A percentile compares a stretch with the other conserved stretches of the same genome.
Conservation (phyloP, 2,329 filamentous ascomycete genomes). For the Exophiala mesophila region DNA sequence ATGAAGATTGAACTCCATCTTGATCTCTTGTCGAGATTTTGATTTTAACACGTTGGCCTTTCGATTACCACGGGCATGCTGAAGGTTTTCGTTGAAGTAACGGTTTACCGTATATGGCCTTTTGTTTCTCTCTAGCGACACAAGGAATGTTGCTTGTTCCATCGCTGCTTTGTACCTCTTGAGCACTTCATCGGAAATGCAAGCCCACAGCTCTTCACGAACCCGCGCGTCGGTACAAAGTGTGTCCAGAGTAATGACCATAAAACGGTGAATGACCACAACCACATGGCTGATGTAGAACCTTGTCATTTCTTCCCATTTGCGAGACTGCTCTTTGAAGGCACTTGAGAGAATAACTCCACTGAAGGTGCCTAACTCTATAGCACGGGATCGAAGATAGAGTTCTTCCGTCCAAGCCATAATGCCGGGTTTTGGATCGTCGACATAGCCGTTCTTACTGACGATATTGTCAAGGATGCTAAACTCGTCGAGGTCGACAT, state of each 20-base stretch:
- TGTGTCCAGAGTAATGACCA: conserved; percentile 38
- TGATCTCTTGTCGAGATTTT: no score
- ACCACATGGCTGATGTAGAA: conserved; percentile 41
- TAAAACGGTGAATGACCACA: conserved; percentile 50
- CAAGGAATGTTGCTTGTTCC: conserved; percentile 47
- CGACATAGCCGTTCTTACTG: no score
- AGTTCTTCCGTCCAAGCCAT: conserved; percentile 3
- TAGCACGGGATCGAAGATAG: conserved; percentile 36
- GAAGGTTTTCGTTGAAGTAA: conserved; percentile 47
- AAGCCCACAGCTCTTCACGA: conserved; percentile 38
- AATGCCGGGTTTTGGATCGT: no score
- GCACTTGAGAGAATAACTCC: conserved; percentile 1
- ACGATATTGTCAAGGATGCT: no score
- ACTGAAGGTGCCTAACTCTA: conserved; percentile 47
- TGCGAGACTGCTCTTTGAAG: conserved; percentile 4
- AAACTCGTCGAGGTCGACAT: no score
- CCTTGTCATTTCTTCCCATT: conserved; percentile 4
- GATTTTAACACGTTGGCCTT: conserved; percentile 3
- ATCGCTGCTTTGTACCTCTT: conserved; percentile 46
- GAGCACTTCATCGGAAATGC: conserved; percentile 44
- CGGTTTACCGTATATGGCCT: conserved; percentile 50
- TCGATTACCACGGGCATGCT: conserved; percentile 16
- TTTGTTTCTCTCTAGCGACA: conserved; percentile 47
- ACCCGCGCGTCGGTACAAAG: conserved; percentile 45
- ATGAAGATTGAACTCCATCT: no score